These are phyloP conservation scores for Lactuca sativa DNA, from an alignment of 129 eudicot species.

Conservation along the genomic window DNA sequence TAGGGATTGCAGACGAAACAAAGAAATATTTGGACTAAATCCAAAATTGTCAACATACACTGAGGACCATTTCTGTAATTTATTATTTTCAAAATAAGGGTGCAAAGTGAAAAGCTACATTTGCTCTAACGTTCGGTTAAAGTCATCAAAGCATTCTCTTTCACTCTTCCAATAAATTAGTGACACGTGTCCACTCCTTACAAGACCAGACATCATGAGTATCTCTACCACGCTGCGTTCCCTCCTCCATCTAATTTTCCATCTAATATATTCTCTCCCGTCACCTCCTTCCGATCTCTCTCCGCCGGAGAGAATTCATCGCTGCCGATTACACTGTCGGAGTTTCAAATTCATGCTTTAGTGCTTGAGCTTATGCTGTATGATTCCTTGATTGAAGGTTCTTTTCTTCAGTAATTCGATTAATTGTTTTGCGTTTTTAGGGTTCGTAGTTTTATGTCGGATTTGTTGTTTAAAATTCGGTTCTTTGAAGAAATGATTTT, in stretches of 20 bases:
- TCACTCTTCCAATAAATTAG: conserved; percentile 6
- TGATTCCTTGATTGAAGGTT: conserved; percentile 14
- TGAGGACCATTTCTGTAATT: too few relatives aligned
- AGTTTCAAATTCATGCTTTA: conserved; percentile 8
- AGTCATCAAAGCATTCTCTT: conserved; percentile 9
- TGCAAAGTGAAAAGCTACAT: conserved; percentile 6
- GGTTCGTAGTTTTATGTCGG: conserved; percentile 1
- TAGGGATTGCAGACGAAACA: too few relatives aligned
- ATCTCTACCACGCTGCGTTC: conserved; percentile 10
- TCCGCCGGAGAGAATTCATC: background rate
- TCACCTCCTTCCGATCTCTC: background rate
- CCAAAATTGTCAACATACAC: too few relatives aligned
- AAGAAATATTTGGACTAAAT: too few relatives aligned
- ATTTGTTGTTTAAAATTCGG: background rate
- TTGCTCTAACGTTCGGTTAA: conserved; percentile 23
- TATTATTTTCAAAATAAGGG: too few relatives aligned
- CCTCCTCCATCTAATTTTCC: conserved; percentile 13
- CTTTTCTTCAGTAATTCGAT: background rate
- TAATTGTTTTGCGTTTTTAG: background rate
- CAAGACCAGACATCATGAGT: conserved; percentile 1
- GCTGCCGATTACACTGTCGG: background rate
- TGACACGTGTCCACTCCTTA: conserved; percentile 21
- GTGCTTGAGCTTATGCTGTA: background rate
- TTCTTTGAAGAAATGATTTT: background rate
- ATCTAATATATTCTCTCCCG: background rate